Base-by-base conservation (phyloP, 2,329 filamentous ascomycete species). In the Penicillium thymicola region DNA sequence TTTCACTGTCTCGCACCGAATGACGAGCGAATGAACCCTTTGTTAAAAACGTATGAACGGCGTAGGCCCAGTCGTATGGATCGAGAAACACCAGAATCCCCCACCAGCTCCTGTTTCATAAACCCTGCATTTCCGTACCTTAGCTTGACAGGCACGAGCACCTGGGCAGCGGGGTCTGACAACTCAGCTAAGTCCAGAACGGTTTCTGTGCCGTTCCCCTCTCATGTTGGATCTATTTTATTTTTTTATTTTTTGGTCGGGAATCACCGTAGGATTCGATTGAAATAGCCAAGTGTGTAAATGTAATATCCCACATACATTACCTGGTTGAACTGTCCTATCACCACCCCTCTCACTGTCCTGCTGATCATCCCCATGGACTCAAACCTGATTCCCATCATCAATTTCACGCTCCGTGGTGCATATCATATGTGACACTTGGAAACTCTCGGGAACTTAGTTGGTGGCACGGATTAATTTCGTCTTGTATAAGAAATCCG, bases 61-160 rank as follows among this genome's bases (percentile, higher is more conserved):
- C 18, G 14, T 43, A 36, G 10, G 18, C 43, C 28, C 53, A 23
- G 23, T 54, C 38, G 13, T 27, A 36, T 49, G 37, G 34, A 45
- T 49, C 32, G 23, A 55, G 34, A 43, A 48, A 28, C 34, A 28
- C 36, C 11, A 27, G 25, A 49, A 28, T 41, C 13, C 54, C 55
- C 55, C 57, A 57, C 56, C 50, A 64, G 55, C 37, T 61, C 52
- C 52, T 53, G 59, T 62, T 64, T 65, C 64, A 62, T 51, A 50
- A 62, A 64, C 54, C 58, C 59, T 64, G 64, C 36, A 58, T 45
- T 40, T 58, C 53, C 51, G 43, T 36, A 34, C 51, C 49, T 55
- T 28, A 53, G 56, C 50, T 53, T 38, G 30, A 59, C 55, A 54
- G 51, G 34, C 48, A 55, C 32, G 32, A 46, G 47, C 32, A 30